Base-by-base conservation (phyloP, 768 basidiomycete genomes). In the Kwoniella europaea region DNA sequence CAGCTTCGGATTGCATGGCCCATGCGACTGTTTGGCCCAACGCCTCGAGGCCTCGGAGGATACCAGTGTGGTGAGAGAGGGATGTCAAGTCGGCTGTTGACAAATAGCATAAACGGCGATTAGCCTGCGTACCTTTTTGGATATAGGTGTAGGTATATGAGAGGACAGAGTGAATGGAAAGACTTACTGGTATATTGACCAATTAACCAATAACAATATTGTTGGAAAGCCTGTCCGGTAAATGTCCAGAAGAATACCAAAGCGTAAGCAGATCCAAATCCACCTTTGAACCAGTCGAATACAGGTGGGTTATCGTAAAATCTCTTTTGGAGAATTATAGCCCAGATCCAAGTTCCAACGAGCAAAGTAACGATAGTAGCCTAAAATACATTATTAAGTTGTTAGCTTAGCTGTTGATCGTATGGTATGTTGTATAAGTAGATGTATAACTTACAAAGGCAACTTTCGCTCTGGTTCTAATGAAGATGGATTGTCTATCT, bases 1-100 rank as follows among this genome's bases (percentile, higher is more conserved):
- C 68, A 46, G 72, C 75, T 59, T 76, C 63, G 9, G 75, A 76
- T 69, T 73, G 72, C 69, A 76, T 67, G 63, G 78, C 78, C 78
- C 78, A 79, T 18, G 76, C 78, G 63, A 79, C 74, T 13, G 78
- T 79, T 59, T 79, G 78, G 13, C 78, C 78, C 41, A 79, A 55
- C 2, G 78, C 78, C 63, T 79, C 78, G 41, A 79, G 62, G 58
- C 73, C 74, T 46, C 78, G 52, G 56, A 79, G 69, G 57, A 79
- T 71, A 66, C 78, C 78, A 1, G 74, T 71, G 58, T 76, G 71
- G 6, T 73, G 70, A 15, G 74, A 74, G 29, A 79, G 63, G 4
- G 67, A 64, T 15, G 66, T 64, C 22, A 79, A 52, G 24, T 76
- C 74, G 12, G 75, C 35, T 61, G 13, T 12, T 35, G 35, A 35